Base-by-base conservation (phyloP, 768 basidiomycete genomes). In the Boletus insuetus region DNA sequence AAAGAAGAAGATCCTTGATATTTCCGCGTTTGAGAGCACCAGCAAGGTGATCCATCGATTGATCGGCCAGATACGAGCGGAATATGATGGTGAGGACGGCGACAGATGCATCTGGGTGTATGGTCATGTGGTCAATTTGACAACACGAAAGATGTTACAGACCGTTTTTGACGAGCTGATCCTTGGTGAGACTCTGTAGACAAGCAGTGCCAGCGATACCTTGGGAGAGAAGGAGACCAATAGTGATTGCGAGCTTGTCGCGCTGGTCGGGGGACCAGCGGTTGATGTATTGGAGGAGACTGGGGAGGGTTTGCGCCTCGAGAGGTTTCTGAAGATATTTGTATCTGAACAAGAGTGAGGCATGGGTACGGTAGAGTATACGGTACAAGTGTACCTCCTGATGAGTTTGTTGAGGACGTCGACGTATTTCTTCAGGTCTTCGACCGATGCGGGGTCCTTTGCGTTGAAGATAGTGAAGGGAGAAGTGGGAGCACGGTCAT, bases 281-380 rank as follows among this genome's bases (percentile, higher is more conserved):
- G 67, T 91, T 84, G 69, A 87, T 84, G 67, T 94, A 93, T 73
- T 98, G 94, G 56, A 99, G 75, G 46, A 98, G 79, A 43, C 80
- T 80, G 4, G 92, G 91, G 14, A 98, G 80, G 51, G 91, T 81
- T 35, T 79, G 82, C 70, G 86, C 88, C 73, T 98, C 96, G 46
- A 99, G 85, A 42, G 96, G 94, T 73, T 89, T 94, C 74, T 98
- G 96, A 64, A 99, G 91, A 81, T 98, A 99, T 75, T 98, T 98
- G 82, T 98, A 98, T 76, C 94, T 96, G 67, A 51, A 51, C 41
- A 35, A 35, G 20, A 19, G 46, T 55, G 60, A 61, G 48, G 19
- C 8, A 9, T 24, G 37, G 16, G 16, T 8, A 49, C 34, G 4
- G 44, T 53, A 53, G 46, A 55, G 58, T 55, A 60, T 17, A 29